Evolutionary conservation across 441 rosid species (phyloP), one percentile per base, ranked within the genome.

Genomic region (Syzygium malaccense): DNA sequence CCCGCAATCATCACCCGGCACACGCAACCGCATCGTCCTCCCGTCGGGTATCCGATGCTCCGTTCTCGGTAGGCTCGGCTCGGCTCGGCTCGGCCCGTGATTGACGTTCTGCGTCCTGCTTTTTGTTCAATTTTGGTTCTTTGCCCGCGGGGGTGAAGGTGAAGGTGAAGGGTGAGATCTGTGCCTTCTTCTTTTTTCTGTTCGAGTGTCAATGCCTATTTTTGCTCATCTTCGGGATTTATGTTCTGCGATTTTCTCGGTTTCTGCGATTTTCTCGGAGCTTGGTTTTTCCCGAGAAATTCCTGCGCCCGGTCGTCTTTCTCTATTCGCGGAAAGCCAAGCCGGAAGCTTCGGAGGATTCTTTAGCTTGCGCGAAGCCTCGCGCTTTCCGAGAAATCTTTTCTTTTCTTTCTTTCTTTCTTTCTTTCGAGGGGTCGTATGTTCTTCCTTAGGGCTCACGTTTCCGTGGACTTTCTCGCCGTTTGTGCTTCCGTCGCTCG

Each of bases 391-490:
- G 48, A 88, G n/a, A 83, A 90, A 91, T 60, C 84, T 51, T 87
- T 54, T 64, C 18, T 51, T 60, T 2, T 32, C 60, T 30, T 51
- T 60, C 1, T 45, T 75, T 30, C 8, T 14, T 48, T n/a, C 88
- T 12, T 55, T 78, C 48, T 45, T 87, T 17, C n/a, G 25, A 55
- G 60, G 79, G 71, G 79, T 89, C 84, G 86, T 19, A 8, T 37
- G 57, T 49, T 48, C 49, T 51, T 49, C 57, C 51, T 60, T 83
- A 53, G 86, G 55, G 88, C 85, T 85, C 90, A 89, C 8, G 89
- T 90, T 88, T 87, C 93, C 85, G 48, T 88, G 93, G 57, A 90
- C 95, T 66, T 90, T 86, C 45, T 91, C 95, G 57, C 91, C 93
- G 30, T 33, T 92, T 30, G 87, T 30, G 26, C 86, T 85, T 51